These are phyloP conservation scores for Naganishia antarctica DNA, from an alignment of 768 basidiomycete species.

Conservation along the genomic window DNA sequence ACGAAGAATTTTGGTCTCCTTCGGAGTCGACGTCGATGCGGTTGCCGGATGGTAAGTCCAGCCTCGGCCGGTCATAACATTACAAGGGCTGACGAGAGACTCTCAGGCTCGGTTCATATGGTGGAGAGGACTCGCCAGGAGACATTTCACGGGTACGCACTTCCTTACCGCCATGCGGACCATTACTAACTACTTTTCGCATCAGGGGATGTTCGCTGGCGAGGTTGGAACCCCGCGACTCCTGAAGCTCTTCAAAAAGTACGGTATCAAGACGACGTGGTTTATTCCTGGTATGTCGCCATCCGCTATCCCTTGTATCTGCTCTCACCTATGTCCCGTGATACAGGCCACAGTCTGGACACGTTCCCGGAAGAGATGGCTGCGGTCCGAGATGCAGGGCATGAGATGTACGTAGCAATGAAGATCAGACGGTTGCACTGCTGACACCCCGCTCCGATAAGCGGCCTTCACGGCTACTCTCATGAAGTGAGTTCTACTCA, in stretches of 20 bases:
- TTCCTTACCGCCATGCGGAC: not conserved
- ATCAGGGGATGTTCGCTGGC: conserved; percentile 67
- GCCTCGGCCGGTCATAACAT: too few species aligned
- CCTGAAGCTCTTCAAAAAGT: conserved; percentile 67
- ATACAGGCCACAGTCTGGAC: conserved; percentile 64
- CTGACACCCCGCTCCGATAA: conserved; percentile 13
- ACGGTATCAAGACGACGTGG: conserved; percentile 65
- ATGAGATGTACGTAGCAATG: conserved; percentile 56
- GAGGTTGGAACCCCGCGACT: conserved; percentile 67
- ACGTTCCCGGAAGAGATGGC: conserved; percentile 69
- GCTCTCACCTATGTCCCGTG: not conserved
- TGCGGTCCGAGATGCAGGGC: conserved; percentile 65
- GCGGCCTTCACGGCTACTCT: conserved; percentile 65
- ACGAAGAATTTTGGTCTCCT: conserved; percentile 21
- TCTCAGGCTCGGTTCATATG: conserved; percentile 70
- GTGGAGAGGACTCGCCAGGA: conserved; percentile 65
- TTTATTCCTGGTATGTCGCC: conserved; percentile 61
- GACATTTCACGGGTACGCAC: conserved; percentile 59
- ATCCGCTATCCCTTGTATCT: not conserved
- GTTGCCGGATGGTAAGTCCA: conserved; percentile 64
- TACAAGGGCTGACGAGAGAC: too few species aligned
- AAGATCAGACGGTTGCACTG: not conserved
- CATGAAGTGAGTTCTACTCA: conserved; percentile 55
- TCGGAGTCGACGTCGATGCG: conserved; percentile 69
- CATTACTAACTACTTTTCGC: conserved; percentile 23